phyloP scores from a whole-genome alignment of 495 filamentous ascomycete species.

The Physcia stellaris region DNA sequence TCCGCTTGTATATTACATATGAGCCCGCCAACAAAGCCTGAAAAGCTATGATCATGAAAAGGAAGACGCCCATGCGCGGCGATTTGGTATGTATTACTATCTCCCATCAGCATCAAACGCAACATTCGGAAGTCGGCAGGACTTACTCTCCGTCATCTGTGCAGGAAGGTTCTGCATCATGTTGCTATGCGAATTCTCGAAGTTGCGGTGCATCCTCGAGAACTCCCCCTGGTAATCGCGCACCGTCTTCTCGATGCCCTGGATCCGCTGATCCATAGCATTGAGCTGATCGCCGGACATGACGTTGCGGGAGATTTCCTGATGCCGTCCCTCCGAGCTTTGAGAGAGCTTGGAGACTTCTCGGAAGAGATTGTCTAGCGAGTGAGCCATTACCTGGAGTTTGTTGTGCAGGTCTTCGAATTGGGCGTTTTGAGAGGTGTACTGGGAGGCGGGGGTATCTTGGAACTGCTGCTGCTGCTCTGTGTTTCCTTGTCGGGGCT shows the following conservation, averaged over 20 bases:
- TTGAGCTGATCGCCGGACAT: constrained; percentile 39
- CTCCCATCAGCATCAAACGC: neutral
- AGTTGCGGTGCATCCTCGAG: constrained; percentile 53
- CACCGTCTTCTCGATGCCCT: constrained; percentile 44
- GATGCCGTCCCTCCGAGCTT: constrained; percentile 40
- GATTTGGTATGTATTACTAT: constrained; percentile 43
- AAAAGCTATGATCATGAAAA: constrained; percentile 61
- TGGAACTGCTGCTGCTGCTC: constrained; percentile 15
- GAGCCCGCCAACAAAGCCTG: constrained; percentile 54
- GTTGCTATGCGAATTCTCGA: constrained; percentile 58
- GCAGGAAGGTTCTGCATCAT: constrained; percentile 45
- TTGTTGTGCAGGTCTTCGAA: constrained; percentile 74
- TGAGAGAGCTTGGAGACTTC: constrained; percentile 35
- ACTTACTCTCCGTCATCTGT: constrained; percentile 31
- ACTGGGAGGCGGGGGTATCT: constrained; percentile 34
- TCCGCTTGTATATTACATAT: constrained; percentile 73
- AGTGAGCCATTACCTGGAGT: constrained; percentile 61
- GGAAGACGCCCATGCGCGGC: constrained; percentile 57
- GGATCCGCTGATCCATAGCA: constrained; percentile 36
- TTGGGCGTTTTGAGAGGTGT: constrained; percentile 41
- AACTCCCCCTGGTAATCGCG: constrained; percentile 61
- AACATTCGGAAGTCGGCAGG: neutral
- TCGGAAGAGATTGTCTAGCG: constrained; percentile 53
- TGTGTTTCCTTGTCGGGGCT: constrained; percentile 8
- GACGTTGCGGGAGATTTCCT: constrained; percentile 35